phyloP scores from a whole-genome alignment of 2,329 filamentous ascomycete species.

The Hymenoscyphus occultus region DNA sequence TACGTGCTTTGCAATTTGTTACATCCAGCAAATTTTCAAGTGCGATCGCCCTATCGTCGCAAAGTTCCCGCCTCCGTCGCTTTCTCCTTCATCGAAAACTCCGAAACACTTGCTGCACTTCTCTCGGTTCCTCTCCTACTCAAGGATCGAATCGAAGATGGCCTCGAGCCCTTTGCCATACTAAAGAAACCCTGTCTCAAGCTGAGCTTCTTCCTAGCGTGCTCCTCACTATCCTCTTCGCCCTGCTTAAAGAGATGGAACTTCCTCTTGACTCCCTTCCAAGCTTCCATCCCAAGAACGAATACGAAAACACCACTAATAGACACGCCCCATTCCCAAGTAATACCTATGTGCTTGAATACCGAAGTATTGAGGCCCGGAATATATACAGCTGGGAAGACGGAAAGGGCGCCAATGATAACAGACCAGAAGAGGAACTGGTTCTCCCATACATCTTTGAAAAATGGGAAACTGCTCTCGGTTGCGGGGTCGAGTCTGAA shows the following conservation, averaged over 20 bases:
- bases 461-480: slow-evolving; percentile 39
- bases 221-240: slow-evolving; percentile 27
- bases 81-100: slow-evolving; percentile 19
- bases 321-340: slow-evolving; percentile 64
- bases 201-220: slow-evolving; percentile 24
- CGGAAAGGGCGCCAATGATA: slow-evolving; percentile 50
- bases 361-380: slow-evolving; percentile 61
- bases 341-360: slow-evolving; percentile 60
- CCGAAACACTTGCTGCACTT: not conserved
- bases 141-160: slow-evolving; percentile 16
- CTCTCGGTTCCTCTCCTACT: slow-evolving; percentile 17
- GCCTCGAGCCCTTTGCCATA: slow-evolving; percentile 29
- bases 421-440: slow-evolving; percentile 58
- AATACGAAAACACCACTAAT: slow-evolving; percentile 56
- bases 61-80: slow-evolving; percentile 15
- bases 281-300: slow-evolving; percentile 57
- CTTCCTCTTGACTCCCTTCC: slow-evolving; percentile 58
- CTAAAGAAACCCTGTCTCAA: slow-evolving; percentile 37
- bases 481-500: slow-evolving; percentile 52
- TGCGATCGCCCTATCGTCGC: no score
- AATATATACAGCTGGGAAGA: slow-evolving; percentile 61
- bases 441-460: slow-evolving; percentile 51
- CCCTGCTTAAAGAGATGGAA: slow-evolving; percentile 33
- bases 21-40: no score
- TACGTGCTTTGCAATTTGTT: no score